Conservation (phyloP, 2,329 filamentous ascomycete genomes). For the Penicillium sp. region DNA sequence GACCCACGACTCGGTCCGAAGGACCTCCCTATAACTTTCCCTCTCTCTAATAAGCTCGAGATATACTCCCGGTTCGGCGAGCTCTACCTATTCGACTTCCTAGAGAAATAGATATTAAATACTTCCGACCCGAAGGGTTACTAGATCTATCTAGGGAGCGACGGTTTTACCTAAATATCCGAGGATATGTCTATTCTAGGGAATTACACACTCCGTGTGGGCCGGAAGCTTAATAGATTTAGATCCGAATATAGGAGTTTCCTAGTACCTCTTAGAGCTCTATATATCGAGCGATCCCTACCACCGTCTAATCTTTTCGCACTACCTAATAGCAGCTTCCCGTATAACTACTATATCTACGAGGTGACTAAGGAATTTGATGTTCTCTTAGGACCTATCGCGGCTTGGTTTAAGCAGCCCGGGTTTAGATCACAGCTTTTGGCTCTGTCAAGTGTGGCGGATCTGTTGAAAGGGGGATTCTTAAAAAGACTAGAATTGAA, state of each 20-base stretch:
- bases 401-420: slow-evolving; percentile 52
- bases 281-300: slow-evolving; percentile 48
- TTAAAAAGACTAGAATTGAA: slow-evolving; percentile 25
- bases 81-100: slow-evolving; percentile 17
- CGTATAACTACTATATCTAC: slow-evolving; percentile 53
- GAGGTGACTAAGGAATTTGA: slow-evolving; percentile 41
- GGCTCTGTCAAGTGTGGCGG: slow-evolving; percentile 27
- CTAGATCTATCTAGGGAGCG: slow-evolving; percentile 39
- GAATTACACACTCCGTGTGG: slow-evolving; percentile 40
- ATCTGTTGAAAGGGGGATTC: slow-evolving; percentile 34
- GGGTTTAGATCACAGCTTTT: slow-evolving; percentile 45
- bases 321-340: slow-evolving; percentile 37
- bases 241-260: slow-evolving; percentile 47
- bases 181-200: slow-evolving; percentile 40
- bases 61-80: slow-evolving; percentile 23
- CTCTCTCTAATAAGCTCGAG: slow-evolving; percentile 15
- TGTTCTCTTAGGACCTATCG: slow-evolving; percentile 47
- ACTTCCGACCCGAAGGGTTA: slow-evolving; percentile 18
- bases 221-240: slow-evolving; percentile 50
- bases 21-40: slow-evolving; percentile 13
- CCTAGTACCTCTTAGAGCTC: slow-evolving; percentile 45
- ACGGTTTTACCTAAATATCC: slow-evolving; percentile 44
- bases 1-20: slow-evolving; percentile 20
- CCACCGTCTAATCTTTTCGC: slow-evolving; percentile 47
- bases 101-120: slow-evolving; percentile 12